Evolutionary conservation across 495 filamentous ascomycete genomes (phyloP).

Genomic region (Pseudoneurospora amorphoporcata): DNA sequence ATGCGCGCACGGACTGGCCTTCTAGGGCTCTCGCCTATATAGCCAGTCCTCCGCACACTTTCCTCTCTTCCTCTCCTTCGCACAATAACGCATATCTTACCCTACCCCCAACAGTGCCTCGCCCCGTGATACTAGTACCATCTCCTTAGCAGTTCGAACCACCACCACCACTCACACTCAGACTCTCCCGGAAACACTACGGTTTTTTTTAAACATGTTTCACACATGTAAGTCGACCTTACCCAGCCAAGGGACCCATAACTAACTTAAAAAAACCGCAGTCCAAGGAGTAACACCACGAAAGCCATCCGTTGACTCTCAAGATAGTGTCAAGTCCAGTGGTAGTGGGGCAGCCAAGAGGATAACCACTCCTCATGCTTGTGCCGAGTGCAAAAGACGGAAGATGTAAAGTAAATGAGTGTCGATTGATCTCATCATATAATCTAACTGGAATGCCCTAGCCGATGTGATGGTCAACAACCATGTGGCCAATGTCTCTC

Average conservation of each 20-base stretch:
- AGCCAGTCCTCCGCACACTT: no score
- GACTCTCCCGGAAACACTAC: neutral
- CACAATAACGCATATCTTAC: no score
- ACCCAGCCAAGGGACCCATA: no score
- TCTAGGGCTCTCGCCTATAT: no score
- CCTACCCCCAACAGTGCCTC: no score
- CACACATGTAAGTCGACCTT: no score
- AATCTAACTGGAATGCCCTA: slow-evolving; percentile 19
- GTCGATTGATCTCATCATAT: neutral
- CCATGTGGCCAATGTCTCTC: slow-evolving; percentile 49
- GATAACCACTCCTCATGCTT: slow-evolving; percentile 49
- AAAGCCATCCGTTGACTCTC: slow-evolving; percentile 36
- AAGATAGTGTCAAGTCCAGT: slow-evolving; percentile 33
- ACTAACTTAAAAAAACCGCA: slow-evolving; percentile 5
- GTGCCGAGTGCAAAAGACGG: slow-evolving; percentile 48
- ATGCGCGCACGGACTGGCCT: no score
- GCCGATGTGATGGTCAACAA: slow-evolving; percentile 48
- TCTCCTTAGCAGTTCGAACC: neutral
- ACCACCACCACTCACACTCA: neutral
- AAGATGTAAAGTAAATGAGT: slow-evolving; percentile 38
- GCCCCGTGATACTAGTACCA: no score
- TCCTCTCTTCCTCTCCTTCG: no score
- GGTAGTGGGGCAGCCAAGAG: slow-evolving; percentile 31
- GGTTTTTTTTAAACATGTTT: no score
- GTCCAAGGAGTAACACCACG: slow-evolving; percentile 40